Evolutionary conservation across 2,329 filamentous ascomycete genomes (phyloP).

Genomic region (Sclerotinia spermophila): DNA sequence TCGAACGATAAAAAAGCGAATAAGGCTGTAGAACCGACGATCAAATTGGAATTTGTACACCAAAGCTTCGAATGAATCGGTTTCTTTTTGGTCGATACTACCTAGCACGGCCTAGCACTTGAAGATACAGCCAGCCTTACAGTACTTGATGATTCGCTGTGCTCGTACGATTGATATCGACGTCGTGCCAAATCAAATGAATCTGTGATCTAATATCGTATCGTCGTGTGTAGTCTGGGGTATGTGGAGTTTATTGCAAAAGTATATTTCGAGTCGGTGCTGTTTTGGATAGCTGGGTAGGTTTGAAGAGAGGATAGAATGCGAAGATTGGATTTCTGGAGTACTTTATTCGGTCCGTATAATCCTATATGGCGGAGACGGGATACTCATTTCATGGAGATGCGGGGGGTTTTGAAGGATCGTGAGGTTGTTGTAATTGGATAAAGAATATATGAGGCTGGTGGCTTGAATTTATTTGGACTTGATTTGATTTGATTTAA

Average conservation of each 20-base stretch:
- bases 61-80: not conserved
- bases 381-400: conserved; percentile 19
- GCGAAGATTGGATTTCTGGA: conserved; percentile 4
- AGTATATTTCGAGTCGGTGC: not conserved
- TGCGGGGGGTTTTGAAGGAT: conserved; percentile 15
- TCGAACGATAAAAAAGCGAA: not conserved
- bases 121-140: not conserved
- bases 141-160: not conserved
- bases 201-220: not conserved
- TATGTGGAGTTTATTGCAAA: not conserved
- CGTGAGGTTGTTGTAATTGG: not conserved
- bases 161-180: not conserved
- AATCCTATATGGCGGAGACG: conserved; percentile 18
- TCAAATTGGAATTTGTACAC: not conserved
- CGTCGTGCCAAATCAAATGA: not conserved
- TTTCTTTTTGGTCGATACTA: not conserved
- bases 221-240: not conserved
- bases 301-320: not conserved
- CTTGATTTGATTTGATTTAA: not conserved
- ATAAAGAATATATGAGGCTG: not conserved
- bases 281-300: not conserved
- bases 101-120: not conserved
- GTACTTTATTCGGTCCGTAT: conserved; percentile 20
- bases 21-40: not conserved
- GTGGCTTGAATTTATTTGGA: conserved; percentile 1